Conservation (phyloP, 805 yeast genomes). For the Myxozyma neglecta region DNA sequence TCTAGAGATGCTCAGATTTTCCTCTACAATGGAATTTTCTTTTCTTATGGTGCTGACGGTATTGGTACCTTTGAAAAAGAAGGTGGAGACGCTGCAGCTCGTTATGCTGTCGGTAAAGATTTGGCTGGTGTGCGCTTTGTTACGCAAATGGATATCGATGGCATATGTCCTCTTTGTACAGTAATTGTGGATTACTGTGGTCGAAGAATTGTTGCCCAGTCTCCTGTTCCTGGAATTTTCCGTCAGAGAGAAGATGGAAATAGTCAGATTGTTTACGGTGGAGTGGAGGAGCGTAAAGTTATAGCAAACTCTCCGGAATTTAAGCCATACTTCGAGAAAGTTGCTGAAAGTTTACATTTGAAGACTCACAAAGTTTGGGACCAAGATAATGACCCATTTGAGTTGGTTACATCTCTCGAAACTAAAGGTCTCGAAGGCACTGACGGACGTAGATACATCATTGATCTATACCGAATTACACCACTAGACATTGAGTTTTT, state of each 20-base stretch:
- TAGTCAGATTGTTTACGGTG: constrained; percentile 71
- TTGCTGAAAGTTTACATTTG: constrained; percentile 76
- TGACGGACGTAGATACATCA: constrained; percentile 79
- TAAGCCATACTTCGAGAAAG: constrained; percentile 53
- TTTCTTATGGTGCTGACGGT: constrained; percentile 71
- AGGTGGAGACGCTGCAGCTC: constrained; percentile 86
- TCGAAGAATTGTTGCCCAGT: constrained; percentile 82
- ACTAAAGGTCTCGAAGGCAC: constrained; percentile 83
- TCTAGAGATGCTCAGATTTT: constrained; percentile 61
- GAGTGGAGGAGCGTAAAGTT: constrained; percentile 56
- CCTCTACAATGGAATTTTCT: constrained; percentile 81
- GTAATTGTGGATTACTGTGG: constrained; percentile 90
- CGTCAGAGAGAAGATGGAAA: constrained; percentile 44
- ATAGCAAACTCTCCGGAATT: constrained; percentile 56
- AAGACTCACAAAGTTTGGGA: constrained; percentile 63
- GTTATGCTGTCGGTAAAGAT: constrained; percentile 78
- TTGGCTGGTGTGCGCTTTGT: constrained; percentile 67
- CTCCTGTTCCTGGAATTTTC: constrained; percentile 93
- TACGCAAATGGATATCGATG: constrained; percentile 62
- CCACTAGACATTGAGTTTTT: constrained; percentile 81
- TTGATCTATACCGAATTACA: constrained; percentile 80
- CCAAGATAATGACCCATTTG: constrained; percentile 47
- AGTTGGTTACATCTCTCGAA: constrained; percentile 68
- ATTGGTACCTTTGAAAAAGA: constrained; percentile 62
- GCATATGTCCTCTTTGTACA: constrained; percentile 71